Evolutionary conservation across 75 land plant genomes (phyloP).

Genomic region (Selaginella tamariscina): DNA sequence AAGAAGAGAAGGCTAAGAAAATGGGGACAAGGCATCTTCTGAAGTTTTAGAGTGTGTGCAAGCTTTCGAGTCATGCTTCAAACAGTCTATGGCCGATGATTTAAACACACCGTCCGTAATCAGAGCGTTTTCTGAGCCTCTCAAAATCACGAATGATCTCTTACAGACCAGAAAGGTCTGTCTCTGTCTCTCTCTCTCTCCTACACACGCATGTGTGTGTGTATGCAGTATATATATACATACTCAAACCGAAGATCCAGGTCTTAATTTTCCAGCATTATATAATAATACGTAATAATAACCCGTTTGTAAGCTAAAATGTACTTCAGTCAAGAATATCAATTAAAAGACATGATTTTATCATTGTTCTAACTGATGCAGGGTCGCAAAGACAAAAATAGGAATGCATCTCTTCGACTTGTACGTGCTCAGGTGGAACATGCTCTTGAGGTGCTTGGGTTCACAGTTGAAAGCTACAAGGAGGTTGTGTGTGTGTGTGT

Average conservation of each 20-base stretch:
- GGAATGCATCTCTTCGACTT: conserved; percentile 35
- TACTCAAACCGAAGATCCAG: too few species aligned
- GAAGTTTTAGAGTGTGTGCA: conserved; percentile 36
- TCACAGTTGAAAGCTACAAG: conserved; percentile 29
- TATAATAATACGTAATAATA: too few species aligned
- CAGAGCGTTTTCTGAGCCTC: conserved; percentile 52
- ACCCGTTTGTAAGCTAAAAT: too few species aligned
- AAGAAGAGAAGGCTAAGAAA: not conserved
- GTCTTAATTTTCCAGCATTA: too few species aligned
- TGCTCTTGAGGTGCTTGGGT: conserved; percentile 47
- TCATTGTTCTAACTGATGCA: too few species aligned
- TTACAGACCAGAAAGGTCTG: conserved; percentile 35
- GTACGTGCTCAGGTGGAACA: conserved; percentile 35
- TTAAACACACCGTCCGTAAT: conserved; percentile 48
- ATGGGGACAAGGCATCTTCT: conserved; percentile 13
- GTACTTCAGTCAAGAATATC: too few species aligned
- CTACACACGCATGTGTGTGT: too few species aligned
- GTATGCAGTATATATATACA: too few species aligned
- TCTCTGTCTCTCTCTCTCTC: not conserved
- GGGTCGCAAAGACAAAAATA: conserved; percentile 28
- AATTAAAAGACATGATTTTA: too few species aligned
- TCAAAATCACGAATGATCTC: conserved; percentile 56
- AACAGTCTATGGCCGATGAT: conserved; percentile 73
- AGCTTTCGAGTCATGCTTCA: conserved; percentile 35
- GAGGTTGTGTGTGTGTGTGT: conserved; percentile 56